Evolutionary conservation across 2,329 filamentous ascomycete genomes (phyloP), one percentile per base, ranked within the genome.

Genomic region (Hypoxylon sp.): DNA sequence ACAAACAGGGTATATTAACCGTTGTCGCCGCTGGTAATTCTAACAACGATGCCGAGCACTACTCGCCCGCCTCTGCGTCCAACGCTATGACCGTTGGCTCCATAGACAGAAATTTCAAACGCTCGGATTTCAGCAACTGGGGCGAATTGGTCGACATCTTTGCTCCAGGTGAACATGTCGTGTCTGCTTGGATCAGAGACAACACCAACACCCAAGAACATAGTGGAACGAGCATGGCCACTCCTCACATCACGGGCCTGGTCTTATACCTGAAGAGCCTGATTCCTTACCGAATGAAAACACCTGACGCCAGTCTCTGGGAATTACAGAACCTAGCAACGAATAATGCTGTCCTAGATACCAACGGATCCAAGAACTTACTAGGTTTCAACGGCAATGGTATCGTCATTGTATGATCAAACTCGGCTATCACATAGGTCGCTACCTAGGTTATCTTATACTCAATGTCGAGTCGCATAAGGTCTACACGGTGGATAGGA

Each of bases 11-110:
- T 17, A 73, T 87, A 28, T 76, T 84, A 22, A 79, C 81, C 1
- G 79, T 84, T 26, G 82, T 84, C 0, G 82, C 85, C 6, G 84
- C 85, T 17, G 85, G 85, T 13, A 86, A 86, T 70, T 74, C 74
- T 8, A 68, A 75, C 55, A 69, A 65, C 15, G 75, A 81, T 56
- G 76, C 77, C 2, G 60, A 64, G 8, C 69, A 75, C 55, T 75
- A 70, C 51, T 85, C 83, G 0, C 83, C 84, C 0, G 82, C 81
- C 1, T 82, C 80, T 0, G 78, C 78, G 1, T 68, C 79, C 22
- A 72, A 75, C 22, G 84, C 82, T 51, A 72, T 85, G 54, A 85
- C 83, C 0, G 84, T 86, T 13, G 84, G 81, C 1, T 80, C 83
- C 44, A 77, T 81, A 34, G 76, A 79, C 65, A 59, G 56, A 11